Conservation (phyloP, 1,284 basidiomycete genomes). For the Ustilago hordei region DNA sequence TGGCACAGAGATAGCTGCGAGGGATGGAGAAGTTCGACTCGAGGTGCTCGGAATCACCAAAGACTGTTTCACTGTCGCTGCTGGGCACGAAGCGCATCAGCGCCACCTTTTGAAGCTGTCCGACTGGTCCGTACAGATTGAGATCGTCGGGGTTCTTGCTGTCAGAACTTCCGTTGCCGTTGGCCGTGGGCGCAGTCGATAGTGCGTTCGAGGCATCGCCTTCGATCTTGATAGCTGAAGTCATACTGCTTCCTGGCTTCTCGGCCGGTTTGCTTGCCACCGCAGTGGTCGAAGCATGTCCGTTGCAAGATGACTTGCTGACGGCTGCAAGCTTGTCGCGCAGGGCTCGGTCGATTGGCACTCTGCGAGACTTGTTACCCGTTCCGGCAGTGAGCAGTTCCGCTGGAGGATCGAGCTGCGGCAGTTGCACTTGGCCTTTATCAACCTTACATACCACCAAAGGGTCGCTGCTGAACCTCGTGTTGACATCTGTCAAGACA, state of each 20-base stretch:
- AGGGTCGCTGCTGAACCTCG: constrained; percentile 85
- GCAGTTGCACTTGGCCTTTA: constrained; percentile 77
- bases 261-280: constrained; percentile 8
- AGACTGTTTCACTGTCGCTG: constrained; percentile 37
- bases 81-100: constrained; percentile 77
- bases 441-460: constrained; percentile 92
- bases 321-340: constrained; percentile 44
- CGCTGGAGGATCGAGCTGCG: constrained; percentile 42
- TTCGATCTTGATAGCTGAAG: constrained; percentile 43
- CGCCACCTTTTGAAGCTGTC: constrained; percentile 95
- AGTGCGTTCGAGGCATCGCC: constrained; percentile 10
- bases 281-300: background rate
- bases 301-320: constrained; percentile 31
- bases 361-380: constrained; percentile 37
- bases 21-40: constrained; percentile 50
- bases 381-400: constrained; percentile 40
- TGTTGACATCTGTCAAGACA: constrained; percentile 83
- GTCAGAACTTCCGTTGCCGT: constrained; percentile 6
- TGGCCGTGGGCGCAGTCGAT: background rate
- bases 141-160: constrained; percentile 45
- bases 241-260: constrained; percentile 29
- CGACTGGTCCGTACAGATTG: constrained; percentile 81
- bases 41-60: constrained; percentile 50
- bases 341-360: constrained; percentile 36
- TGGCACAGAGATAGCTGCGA: constrained; percentile 47